phyloP scores from a whole-genome alignment of 2,329 filamentous ascomycete genomes.

The Xylariomycetidae sp. region DNA sequence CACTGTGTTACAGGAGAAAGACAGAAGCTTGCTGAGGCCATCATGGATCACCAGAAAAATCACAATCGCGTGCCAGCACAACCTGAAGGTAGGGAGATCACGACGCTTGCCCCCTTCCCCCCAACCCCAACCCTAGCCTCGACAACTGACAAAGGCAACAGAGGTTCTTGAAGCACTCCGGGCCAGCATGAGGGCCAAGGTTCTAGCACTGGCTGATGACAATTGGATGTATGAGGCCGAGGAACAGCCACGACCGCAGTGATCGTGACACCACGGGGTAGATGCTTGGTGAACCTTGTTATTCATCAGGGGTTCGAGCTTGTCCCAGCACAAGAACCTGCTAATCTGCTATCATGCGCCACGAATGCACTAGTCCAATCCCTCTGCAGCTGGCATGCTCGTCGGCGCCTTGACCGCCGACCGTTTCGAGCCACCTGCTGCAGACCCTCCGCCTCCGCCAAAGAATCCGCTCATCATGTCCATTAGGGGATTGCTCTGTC shows the following conservation, averaged over 20 bases:
- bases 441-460: conserved; percentile 60
- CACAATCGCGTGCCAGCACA: conserved; percentile 54
- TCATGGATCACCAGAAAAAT: conserved; percentile 56
- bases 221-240: conserved; percentile 88
- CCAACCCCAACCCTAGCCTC: not conserved
- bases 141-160: conserved; percentile 13
- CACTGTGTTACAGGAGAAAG: conserved; percentile 50
- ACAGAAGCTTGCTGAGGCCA: conserved; percentile 55
- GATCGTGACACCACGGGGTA: too few relatives aligned
- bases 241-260: conserved; percentile 42
- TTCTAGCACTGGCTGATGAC: conserved; percentile 71
- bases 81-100: conserved; percentile 52
- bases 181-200: conserved; percentile 67
- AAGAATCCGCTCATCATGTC: conserved; percentile 98
- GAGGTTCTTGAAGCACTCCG: conserved; percentile 68
- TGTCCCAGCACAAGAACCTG: too few relatives aligned
- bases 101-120: too few relatives aligned
- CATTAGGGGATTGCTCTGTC: conserved; percentile 86
- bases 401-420: conserved; percentile 41
- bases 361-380: conserved; percentile 57
- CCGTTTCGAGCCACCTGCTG: conserved; percentile 28
- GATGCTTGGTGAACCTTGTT: too few relatives aligned
- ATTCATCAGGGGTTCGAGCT: too few relatives aligned
- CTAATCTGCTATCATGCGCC: too few relatives aligned
- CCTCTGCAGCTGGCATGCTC: conserved; percentile 51